Percentiles rank a stretch among this genome's conserved stretches.
Evolutionary conservation across 331 rosid species (phyloP).

Genomic region (Pyrus hybrid): DNA sequence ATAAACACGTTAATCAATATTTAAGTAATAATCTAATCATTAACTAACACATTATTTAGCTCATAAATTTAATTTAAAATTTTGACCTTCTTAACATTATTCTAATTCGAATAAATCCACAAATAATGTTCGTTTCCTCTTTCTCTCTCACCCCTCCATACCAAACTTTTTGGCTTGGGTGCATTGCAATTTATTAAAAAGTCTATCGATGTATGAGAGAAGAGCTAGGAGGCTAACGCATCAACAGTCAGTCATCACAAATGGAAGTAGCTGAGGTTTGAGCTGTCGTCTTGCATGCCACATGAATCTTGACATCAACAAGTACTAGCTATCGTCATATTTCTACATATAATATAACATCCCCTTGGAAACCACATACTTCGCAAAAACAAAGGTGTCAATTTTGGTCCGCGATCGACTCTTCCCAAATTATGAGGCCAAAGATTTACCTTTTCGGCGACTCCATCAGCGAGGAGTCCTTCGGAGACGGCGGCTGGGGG

Average conservation of each 20-base stretch:
- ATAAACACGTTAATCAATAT: too few species aligned
- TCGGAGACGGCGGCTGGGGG: slow-evolving; percentile 73
- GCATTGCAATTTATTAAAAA: too few species aligned
- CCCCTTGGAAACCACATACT: background rate
- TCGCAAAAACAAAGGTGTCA: background rate
- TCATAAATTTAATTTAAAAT: too few species aligned
- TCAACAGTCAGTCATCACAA: too few species aligned
- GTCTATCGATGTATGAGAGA: too few species aligned
- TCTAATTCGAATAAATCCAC: too few species aligned
- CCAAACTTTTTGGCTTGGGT: too few species aligned
- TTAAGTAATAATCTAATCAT: too few species aligned
- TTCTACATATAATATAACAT: background rate
- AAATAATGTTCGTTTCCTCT: too few species aligned
- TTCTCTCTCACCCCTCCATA: too few species aligned
- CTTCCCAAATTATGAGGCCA: slow-evolving; percentile 40
- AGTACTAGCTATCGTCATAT: background rate
- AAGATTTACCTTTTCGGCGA: slow-evolving; percentile 81
- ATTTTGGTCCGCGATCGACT: background rate
- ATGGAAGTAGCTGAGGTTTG: background rate
- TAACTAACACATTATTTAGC: too few species aligned
- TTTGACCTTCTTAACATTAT: fast-evolving
- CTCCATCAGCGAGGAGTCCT: slow-evolving; percentile 74
- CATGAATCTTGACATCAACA: slow-evolving; percentile 1
- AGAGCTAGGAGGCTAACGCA: too few species aligned
- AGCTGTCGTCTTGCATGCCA: slow-evolving; percentile 5